Base-by-base conservation (phyloP, 768 basidiomycete species). In the Trichaptum fuscoviolaceum region DNA sequence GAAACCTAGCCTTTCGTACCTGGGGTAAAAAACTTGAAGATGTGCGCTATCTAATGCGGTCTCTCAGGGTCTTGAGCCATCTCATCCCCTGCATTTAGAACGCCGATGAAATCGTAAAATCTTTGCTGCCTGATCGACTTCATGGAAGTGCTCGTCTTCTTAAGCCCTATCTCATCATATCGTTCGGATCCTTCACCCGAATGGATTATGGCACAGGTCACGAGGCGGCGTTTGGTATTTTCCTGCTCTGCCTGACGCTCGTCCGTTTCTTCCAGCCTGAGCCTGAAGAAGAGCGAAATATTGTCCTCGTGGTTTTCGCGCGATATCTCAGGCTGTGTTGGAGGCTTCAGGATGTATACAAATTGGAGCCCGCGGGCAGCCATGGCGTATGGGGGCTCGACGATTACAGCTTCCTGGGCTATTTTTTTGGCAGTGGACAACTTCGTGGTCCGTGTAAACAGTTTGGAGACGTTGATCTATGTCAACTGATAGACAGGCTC, bases 311-410 rank as follows among this genome's bases (percentile, higher is more conserved):
- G n/a, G 79, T 94, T 15, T 93, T 92, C 70, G 73, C 84, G 27
- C 86, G 90, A 58, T 99, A 99, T 74, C 78, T 95, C 58, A 82
- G 83, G 35, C 82, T 98, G 35, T 92, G 90, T 68, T 95, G 93
- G 87, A 84, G 83, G 66, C 81, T 98, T 18, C 95, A 98, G 74
- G 92, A 95, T 69, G 84, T 86, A 35, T 99, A 98, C 75, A 86
- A 82, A 62, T 86, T 99, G 10, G 96, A 98, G 76, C 95, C 96
- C 6, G 97, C 97, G 1, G 97, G 97, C 8, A 96, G 93, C 69
- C 96, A 98, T 74, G 97, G 97, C 4, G 96, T 98, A 0, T 99
- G 96, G 97, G 97, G 96, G 1, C 78, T 99, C 42, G 96, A 98
- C 72, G 96, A 97, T 74, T 96, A 90, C 64, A 84, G 82, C 63